Evolutionary conservation across 2,329 filamentous ascomycete species (phyloP).

Genomic region (Cladophialophora exuberans): DNA sequence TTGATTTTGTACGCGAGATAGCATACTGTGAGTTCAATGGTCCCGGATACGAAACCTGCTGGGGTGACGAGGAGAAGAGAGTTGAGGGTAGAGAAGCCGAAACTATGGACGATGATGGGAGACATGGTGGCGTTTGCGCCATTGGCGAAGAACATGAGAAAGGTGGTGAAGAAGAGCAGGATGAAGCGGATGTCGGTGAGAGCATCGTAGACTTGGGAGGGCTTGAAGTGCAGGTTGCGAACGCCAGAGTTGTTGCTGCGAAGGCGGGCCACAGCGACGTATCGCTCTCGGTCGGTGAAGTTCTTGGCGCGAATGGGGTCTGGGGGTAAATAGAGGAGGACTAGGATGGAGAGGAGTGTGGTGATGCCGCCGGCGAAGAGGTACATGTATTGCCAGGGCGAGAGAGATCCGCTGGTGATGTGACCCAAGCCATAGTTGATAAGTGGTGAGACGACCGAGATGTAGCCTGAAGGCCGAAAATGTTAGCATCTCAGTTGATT

Average conservation of each 20-base stretch:
- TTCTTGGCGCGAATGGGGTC: slow-evolving; percentile 71
- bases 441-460: slow-evolving; percentile 44
- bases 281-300: slow-evolving; percentile 62
- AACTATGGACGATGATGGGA: slow-evolving; percentile 70
- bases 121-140: slow-evolving; percentile 71
- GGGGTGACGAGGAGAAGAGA: slow-evolving; percentile 65
- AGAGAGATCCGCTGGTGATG: slow-evolving; percentile 56
- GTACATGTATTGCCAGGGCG: slow-evolving; percentile 72
- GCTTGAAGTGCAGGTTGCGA: slow-evolving; percentile 63
- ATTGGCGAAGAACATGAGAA: slow-evolving; percentile 69
- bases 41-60: slow-evolving; percentile 41
- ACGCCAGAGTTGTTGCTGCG: slow-evolving; percentile 66
- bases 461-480: no score
- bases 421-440: slow-evolving; percentile 71
- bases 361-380: slow-evolving; percentile 66
- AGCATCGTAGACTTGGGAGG: slow-evolving; percentile 60
- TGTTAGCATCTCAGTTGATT: no score
- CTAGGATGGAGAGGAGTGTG: slow-evolving; percentile 58
- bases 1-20: slow-evolving; percentile 46
- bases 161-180: slow-evolving; percentile 69
- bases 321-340: slow-evolving; percentile 67
- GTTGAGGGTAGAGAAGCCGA: slow-evolving; percentile 65
- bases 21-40: slow-evolving; percentile 44
- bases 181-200: slow-evolving; percentile 64
- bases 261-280: slow-evolving; percentile 67